Evolutionary conservation across 169 alveolate genomes (phyloP).

Genomic region (Plasmodium gaboni): DNA sequence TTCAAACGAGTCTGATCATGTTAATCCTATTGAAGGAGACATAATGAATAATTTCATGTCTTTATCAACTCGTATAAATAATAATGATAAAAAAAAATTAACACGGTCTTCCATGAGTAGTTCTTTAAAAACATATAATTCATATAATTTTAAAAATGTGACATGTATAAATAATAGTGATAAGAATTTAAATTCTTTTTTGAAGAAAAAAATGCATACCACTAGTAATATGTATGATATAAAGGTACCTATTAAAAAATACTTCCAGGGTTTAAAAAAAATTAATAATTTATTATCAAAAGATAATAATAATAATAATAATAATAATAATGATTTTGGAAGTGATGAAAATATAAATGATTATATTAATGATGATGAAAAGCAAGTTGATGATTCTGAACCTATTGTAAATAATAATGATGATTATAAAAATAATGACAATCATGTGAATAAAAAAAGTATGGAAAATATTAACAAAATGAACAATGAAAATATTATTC

Average conservation of each 20-base stretch:
- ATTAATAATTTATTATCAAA: background rate
- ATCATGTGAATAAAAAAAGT: no score
- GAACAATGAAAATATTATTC: no score
- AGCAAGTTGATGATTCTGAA: no score
- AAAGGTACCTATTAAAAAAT: background rate
- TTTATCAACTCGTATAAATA: background rate
- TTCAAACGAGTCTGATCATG: no score
- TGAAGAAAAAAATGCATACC: constrained; percentile 14
- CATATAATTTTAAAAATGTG: constrained; percentile 10
- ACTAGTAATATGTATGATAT: constrained; percentile 1
- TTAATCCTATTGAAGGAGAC: no score
- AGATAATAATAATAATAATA: background rate
- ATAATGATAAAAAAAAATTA: constrained; percentile 1
- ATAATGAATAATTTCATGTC: background rate
- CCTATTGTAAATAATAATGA: no score
- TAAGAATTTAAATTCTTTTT: background rate
- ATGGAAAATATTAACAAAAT: no score
- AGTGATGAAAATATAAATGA: no score
- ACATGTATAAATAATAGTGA: background rate
- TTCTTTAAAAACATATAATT: constrained; percentile 22
- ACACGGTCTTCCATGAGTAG: background rate
- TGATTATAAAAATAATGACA: no score
- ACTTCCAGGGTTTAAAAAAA: background rate
- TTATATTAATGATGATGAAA: no score
- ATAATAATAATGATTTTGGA: background rate